Evolutionary conservation across 345 rosid genomes (phyloP), one percentile per base, ranked within the genome.

Genomic region (Hibiscus mutabilis): DNA sequence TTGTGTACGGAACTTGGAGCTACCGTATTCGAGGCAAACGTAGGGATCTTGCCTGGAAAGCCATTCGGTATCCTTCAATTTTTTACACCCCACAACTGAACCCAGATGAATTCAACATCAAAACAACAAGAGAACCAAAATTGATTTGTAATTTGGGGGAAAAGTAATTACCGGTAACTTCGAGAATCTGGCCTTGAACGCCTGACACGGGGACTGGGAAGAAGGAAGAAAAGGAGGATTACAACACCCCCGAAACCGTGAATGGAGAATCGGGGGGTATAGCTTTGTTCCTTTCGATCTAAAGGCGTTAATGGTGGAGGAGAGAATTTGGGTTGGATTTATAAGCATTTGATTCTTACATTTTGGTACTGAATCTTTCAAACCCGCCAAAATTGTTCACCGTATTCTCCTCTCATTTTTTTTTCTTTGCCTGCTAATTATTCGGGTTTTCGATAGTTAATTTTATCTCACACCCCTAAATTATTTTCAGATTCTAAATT

Each of bases 1-100:
- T 70, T 76, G 83, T 62, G 91, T 90, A 60, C 89, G 87, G 47
- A 60, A 70, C 29, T 76, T 80, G 61, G 82, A 61, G 76, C 80
- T 59, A 2, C 82, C 89, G 65, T 88, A 88, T 68, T 88, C 91
- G 18, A 90, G 24, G 35, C 80, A 79, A 55, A 86, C 93, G 68
- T 84, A 90, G 0, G 93, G 93, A 75, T 90, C 93, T 79, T 86
- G 96, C 75, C 84, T 84, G 1, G 87, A 82, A 68, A 90, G 52
- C 93, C 91, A 90, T 74, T 90, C 96, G 4, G 85, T 90, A 69
- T 90, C 93, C 52, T 81, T 87, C 86, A 90, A 68, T 75, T 84
- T 87, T 56, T 70, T 73, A 31, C 96, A 90, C 16, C 87, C 90
- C 60, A 88, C 85, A 71, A 88, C 91, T 88, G 42, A 37, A 37